Percentiles rank a stretch among this genome's conserved stretches.
Evolutionary conservation across 139 green algal species (phyloP).

Genomic region (Pedinophyceae sp.): DNA sequence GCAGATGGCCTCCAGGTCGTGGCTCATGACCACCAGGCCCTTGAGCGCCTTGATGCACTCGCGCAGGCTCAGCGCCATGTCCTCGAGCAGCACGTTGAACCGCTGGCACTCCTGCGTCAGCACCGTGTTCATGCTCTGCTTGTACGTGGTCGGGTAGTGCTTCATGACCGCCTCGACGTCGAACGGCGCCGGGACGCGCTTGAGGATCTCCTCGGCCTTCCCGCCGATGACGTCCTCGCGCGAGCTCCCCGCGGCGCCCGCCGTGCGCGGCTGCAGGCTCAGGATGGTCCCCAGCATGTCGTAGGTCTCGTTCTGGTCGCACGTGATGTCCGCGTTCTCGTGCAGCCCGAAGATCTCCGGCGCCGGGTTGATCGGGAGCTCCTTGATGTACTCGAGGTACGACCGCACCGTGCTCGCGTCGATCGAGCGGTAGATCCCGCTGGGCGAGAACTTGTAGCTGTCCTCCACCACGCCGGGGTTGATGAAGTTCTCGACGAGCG

Average conservation of each 20-base stretch:
- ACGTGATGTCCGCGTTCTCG: slow-evolving; percentile 47
- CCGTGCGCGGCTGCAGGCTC: slow-evolving; percentile 48
- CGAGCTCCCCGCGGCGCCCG: slow-evolving; percentile 13
- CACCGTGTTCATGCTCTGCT: slow-evolving; percentile 80
- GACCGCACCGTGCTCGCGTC: slow-evolving; percentile 17
- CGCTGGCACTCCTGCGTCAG: slow-evolving; percentile 45
- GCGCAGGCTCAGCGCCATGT: slow-evolving; percentile 36
- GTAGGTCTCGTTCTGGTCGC: slow-evolving; percentile 61
- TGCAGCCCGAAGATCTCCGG: slow-evolving; percentile 42
- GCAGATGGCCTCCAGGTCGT: slow-evolving; percentile 51
- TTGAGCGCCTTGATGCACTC: slow-evolving; percentile 50
- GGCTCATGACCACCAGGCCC: slow-evolving; percentile 54
- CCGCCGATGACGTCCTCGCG: slow-evolving; percentile 31
- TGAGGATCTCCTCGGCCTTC: slow-evolving; percentile 30
- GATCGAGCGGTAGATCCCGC: slow-evolving; percentile 19
- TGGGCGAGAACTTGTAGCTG: slow-evolving; percentile 16
- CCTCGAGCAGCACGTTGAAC: slow-evolving; percentile 50
- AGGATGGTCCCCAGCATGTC: slow-evolving; percentile 54
- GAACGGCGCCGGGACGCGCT: slow-evolving; percentile 21
- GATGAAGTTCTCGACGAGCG: slow-evolving; percentile 25
- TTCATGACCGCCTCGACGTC: slow-evolving; percentile 42
- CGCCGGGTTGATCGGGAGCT: slow-evolving; percentile 23
- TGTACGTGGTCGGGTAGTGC: slow-evolving; percentile 55
- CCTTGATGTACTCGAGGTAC: slow-evolving; percentile 28
- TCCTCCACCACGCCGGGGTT: slow-evolving; percentile 14